Evolutionary conservation across 1,284 basidiomycete species (phyloP).

Genomic region (Trichosporon ovoides): DNA sequence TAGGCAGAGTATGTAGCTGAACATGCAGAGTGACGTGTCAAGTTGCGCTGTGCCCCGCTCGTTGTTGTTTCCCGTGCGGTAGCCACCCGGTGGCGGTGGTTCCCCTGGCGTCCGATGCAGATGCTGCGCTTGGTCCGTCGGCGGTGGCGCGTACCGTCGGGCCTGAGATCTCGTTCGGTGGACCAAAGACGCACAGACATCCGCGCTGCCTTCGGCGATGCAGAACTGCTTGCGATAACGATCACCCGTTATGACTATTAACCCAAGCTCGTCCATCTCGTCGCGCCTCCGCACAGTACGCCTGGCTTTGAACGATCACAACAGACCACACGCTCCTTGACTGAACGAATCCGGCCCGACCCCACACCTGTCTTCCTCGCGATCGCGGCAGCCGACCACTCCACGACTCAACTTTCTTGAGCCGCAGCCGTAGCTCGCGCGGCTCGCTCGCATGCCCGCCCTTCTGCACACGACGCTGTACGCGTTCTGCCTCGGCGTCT

Average conservation of each 20-base stretch:
- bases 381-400: too few relatives aligned
- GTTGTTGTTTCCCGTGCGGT: too few relatives aligned
- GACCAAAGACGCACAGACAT: not conserved
- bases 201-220: not conserved
- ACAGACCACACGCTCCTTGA: not conserved
- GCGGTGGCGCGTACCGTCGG: not conserved
- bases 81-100: not conserved
- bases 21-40: too few relatives aligned
- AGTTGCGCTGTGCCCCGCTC: too few relatives aligned
- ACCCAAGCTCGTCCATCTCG: not conserved
- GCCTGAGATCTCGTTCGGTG: not conserved
- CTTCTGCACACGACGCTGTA: slow-evolving; percentile 1
- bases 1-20: not conserved
- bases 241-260: not conserved
- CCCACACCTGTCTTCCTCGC: not conserved
- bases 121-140: not conserved
- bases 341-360: not conserved
- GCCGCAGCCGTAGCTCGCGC: not conserved
- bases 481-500: not conserved
- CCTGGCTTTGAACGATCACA: not conserved
- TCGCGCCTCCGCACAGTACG: not conserved
- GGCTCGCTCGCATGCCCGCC: not conserved
- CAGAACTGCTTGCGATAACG: not conserved
- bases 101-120: not conserved
- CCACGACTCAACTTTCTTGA: not conserved